Evolutionary conservation across 106 monocot species (phyloP), one percentile per base, ranked within the genome.

Genomic region (Vanilla planifolia): DNA sequence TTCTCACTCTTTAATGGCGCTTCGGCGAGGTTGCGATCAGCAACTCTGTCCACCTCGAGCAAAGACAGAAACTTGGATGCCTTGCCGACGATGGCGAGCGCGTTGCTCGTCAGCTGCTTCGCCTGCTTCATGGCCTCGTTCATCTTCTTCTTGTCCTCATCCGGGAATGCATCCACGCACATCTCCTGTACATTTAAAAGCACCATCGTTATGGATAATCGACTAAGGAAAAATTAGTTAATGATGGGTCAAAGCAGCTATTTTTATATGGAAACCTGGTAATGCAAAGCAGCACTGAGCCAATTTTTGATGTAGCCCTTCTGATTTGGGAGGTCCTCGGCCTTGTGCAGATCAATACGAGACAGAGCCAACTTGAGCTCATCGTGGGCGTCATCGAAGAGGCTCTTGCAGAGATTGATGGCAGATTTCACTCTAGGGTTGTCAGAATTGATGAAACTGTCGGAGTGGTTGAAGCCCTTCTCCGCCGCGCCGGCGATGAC

Each of bases 111-210:
- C 35, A 94, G 33, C 51, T 86, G 59, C 70, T 80, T 89, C 9
- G 69, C 76, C 6, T 15, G 10, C 20, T 72, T 78, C 79, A 94
- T 70, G 6, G 52, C 77, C 1, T 67, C 51, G 25, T 78, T 59
- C 85, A 94, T 89, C 61, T 83, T 86, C 5, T 63, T 59, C 89
- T 70, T 85, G 32, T 73, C 22, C 4, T 89, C 89, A 0, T 83
- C 77, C 0, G 93, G 85, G 64, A 94, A 94, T 0, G 82, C 89
- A 8, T 89, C 93, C 13, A 89, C 67, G 78, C 93, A 94, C 7
- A 85, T 94, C n/a, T n/a, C n/a, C n/a, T n/a, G n/a, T n/a, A n/a
- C n/a, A n/a, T n/a, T n/a, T n/a, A n/a, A n/a, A n/a, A n/a, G n/a
- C n/a, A n/a, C n/a, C n/a, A n/a, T n/a, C n/a, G n/a, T n/a, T n/a